phyloP scores from a whole-genome alignment of 805 yeast genomes.

The Saturnispora silvae region DNA sequence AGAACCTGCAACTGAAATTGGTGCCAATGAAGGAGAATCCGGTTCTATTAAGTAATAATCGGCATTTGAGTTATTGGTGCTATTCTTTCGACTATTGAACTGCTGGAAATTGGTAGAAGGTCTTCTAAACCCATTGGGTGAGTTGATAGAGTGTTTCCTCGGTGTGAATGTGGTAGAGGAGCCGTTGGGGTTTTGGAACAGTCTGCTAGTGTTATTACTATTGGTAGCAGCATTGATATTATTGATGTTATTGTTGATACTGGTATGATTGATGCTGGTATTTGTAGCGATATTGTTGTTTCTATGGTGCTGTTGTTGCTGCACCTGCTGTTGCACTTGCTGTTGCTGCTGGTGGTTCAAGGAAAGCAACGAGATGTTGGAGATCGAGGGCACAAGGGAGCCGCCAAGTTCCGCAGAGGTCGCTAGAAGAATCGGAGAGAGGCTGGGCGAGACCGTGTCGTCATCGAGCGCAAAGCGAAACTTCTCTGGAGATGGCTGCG shows the following conservation, averaged over 20 bases:
- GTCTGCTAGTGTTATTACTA: too few species aligned
- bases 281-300: too few species aligned
- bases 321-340: neutral
- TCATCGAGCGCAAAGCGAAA: neutral
- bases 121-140: conserved; percentile 7
- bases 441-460: conserved; percentile 4
- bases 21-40: conserved; percentile 42
- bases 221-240: too few species aligned
- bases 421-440: conserved; percentile 27
- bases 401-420: conserved; percentile 29
- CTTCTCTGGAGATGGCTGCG: conserved; percentile 4
- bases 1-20: conserved; percentile 42
- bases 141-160: conserved; percentile 13
- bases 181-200: too few species aligned
- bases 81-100: conserved; percentile 1
- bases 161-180: conserved; percentile 2
- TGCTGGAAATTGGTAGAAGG: conserved; percentile 1
- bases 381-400: conserved; percentile 26
- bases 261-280: too few species aligned
- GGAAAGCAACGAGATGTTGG: conserved; percentile 27
- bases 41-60: conserved; percentile 23
- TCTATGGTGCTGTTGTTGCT: too few species aligned
- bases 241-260: too few species aligned
- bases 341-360: conserved; percentile 19
- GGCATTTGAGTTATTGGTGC: conserved; percentile 8